These are phyloP conservation scores for Melocanna baccifera DNA, from an alignment of 176 grass and related monocot genomes.

Conservation along the genomic window DNA sequence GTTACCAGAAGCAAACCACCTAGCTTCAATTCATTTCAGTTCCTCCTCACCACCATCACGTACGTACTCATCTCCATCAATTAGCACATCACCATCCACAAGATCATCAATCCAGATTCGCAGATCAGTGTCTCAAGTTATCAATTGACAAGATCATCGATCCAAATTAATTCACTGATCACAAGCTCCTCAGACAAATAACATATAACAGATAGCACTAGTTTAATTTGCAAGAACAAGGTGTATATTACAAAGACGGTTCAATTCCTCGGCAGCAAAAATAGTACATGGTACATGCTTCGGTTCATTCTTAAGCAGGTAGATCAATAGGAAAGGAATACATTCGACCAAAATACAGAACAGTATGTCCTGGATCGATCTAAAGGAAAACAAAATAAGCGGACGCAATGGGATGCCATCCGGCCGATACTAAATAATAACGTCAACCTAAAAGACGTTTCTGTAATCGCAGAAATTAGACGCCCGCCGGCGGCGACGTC, in stretches of 20 bases:
- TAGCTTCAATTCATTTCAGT: not conserved
- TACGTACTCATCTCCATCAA: not conserved
- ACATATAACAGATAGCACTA: not conserved
- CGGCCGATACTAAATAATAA: not conserved
- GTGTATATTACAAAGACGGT: not conserved
- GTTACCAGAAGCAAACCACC: not conserved
- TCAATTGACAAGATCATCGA: not conserved
- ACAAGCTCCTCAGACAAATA: not conserved
- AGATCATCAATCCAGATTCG: not conserved
- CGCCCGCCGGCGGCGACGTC: not conserved
- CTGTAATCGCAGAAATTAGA: conserved; percentile 35
- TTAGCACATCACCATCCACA: not conserved
- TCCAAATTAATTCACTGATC: not conserved
- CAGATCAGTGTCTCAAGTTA: too few relatives aligned
- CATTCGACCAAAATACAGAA: not conserved
- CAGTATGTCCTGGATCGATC: not conserved
- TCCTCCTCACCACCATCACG: not conserved
- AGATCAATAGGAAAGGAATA: not conserved
- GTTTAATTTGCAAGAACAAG: not conserved
- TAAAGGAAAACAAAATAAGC: conserved; percentile 6
- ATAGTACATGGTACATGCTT: conserved; percentile 10
- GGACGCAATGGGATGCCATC: too few relatives aligned
- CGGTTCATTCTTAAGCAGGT: not conserved
- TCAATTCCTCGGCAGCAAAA: conserved; percentile 8
- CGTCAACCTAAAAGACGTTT: conserved; percentile 5